phyloP scores from a whole-genome alignment of 352 stramenopile genomes.

The Phytopythium litorale region DNA sequence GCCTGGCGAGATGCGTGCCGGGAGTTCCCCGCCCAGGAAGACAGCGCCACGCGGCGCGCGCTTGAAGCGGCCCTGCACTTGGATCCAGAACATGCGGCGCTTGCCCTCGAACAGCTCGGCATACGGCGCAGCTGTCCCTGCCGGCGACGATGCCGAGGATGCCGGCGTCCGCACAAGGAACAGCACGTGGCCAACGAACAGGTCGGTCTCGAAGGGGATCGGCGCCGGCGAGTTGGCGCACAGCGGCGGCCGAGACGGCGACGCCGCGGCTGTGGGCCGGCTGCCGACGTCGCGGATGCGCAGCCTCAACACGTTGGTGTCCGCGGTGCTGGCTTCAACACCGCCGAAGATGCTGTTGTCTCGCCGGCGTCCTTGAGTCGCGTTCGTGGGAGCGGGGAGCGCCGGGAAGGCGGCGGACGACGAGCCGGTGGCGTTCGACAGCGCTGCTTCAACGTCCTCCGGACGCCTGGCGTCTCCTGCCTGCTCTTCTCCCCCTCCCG shows the following conservation, averaged over 20 bases:
- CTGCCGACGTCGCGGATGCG: constrained; percentile 40
- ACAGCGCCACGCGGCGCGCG: constrained; percentile 41
- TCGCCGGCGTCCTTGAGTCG: not conserved
- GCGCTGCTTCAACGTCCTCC: not conserved
- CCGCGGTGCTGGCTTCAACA: not conserved
- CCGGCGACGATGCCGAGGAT: constrained; percentile 39
- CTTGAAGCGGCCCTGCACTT: constrained; percentile 86
- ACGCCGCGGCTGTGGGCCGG: not conserved
- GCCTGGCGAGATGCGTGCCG: constrained; percentile 49
- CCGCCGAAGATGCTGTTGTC: not conserved
- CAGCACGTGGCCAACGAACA: constrained; percentile 73
- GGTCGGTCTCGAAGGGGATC: constrained; percentile 82
- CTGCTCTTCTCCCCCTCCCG: not conserved
- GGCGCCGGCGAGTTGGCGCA: constrained; percentile 57
- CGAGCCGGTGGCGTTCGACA: not conserved
- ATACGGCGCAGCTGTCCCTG: constrained; percentile 39
- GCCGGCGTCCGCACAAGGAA: constrained; percentile 77
- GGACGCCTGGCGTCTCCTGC: not conserved
- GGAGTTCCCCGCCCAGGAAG: constrained; percentile 74
- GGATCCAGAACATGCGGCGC: constrained; percentile 84
- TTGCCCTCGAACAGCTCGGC: constrained; percentile 53
- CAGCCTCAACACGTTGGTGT: constrained; percentile 16
- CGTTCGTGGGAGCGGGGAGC: not conserved
- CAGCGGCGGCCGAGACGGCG: constrained; percentile 11
- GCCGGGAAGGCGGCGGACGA: not conserved